Base-by-base conservation (phyloP, 441 rosid species). In the Gossypium gossypioides region DNA sequence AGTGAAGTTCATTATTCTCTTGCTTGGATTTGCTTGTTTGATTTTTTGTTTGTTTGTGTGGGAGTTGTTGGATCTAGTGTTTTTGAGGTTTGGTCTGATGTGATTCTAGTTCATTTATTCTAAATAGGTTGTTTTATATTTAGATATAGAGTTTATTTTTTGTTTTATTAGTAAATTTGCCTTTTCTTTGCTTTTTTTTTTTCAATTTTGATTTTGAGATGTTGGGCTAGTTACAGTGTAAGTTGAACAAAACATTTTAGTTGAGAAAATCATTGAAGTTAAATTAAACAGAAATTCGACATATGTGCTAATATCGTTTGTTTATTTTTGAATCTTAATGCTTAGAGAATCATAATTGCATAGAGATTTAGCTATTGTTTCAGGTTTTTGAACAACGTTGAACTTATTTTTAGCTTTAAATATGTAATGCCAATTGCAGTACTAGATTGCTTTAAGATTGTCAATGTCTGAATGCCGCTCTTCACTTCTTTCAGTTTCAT, bases 1-100 rank as follows among this genome's bases (percentile, higher is more conserved):
- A 25, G 4, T 25, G 29, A 25, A 25, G 29, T 25, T 25, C 3
- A 25, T 25, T 25, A 25, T 25, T 25, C 3, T 25, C 0, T 4
- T 25, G 29, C 29, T 25, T 25, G 29, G 29, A 25, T 25, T 25
- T 25, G 29, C 29, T 25, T 25, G 29, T 25, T 25, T 25, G 4
- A 3, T 25, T 25, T 25, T 25, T 25, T 25, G 29, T 25, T 25
- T 25, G 29, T 25, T 25, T 25, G 9, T 66, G 2, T 16, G 16
- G 4, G 72, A 9, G 73, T 68, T 74, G 71, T 68, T 74, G 81
- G 86, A 89, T 83, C 85, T 83, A 69, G 74, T 74, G 78, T 78
- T 76, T 78, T 67, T 22, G 66, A 52, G 16, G 76, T 71, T 76
- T 40, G 66, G 72, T 72, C 70, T 69, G 73, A 62, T 42, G 24